Percentiles rank a stretch among this genome's conserved stretches.
Evolutionary conservation across 345 rosid genomes (phyloP).

Genomic region (Boechera retrofracta): DNA sequence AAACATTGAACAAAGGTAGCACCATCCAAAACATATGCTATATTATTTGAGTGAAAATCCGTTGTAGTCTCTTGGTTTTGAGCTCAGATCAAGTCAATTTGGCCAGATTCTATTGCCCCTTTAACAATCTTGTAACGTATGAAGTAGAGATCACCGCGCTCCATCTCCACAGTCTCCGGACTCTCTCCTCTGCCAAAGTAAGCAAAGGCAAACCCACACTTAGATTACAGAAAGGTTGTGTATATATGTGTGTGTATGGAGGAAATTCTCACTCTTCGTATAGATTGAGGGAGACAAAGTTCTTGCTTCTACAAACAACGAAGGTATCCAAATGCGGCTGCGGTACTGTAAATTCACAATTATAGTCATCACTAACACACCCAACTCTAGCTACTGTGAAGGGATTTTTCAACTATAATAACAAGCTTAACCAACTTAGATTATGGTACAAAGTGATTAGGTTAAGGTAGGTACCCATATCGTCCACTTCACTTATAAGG

Average conservation of each 20-base stretch:
- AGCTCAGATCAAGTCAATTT: conserved; percentile 43
- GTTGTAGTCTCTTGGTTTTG: not conserved
- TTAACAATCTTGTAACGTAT: conserved; percentile 46
- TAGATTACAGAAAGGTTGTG: conserved; percentile 5
- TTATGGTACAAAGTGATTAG: not conserved
- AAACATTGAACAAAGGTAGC: not conserved
- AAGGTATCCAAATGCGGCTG: conserved; percentile 72
- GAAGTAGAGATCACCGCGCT: conserved; percentile 44
- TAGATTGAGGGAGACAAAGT: conserved; percentile 56
- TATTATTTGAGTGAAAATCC: not conserved
- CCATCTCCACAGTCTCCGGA: conserved; percentile 41
- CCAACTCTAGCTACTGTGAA: conserved; percentile 4
- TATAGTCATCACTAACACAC: not conserved
- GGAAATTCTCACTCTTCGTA: conserved; percentile 46
- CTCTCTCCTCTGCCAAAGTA: conserved; percentile 48
- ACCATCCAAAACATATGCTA: not conserved
- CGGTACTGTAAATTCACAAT: conserved; percentile 50
- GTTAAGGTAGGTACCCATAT: conserved; percentile 64
- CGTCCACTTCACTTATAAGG: conserved; percentile 76
- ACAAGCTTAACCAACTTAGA: not conserved
- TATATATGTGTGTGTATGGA: conserved; percentile 30
- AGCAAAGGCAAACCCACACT: not conserved
- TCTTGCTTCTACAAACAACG: conserved; percentile 68
- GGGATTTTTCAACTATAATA: not conserved
- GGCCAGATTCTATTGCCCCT: conserved; percentile 41